Conservation (phyloP, 108 stramenopile species). For the Mayamaea pseudoterrestris region DNA sequence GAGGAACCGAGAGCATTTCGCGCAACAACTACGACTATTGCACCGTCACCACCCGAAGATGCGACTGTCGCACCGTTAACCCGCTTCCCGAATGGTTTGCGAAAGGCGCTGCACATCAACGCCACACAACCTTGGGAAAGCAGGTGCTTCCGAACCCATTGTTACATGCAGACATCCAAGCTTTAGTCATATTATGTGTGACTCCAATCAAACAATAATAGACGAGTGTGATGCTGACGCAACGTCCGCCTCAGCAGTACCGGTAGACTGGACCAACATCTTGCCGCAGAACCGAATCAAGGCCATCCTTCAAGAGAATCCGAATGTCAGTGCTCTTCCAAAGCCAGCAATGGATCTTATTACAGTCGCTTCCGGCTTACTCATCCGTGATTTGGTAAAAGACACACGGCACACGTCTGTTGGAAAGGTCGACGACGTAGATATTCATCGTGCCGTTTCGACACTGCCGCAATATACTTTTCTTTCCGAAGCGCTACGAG, state of each 20-base stretch:
- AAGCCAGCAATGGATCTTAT: background rate
- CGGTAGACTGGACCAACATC: background rate
- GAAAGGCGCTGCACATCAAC: too few relatives aligned
- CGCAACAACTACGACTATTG: too few relatives aligned
- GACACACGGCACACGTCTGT: background rate
- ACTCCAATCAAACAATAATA: too few relatives aligned
- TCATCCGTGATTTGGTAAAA: constrained; percentile 1
- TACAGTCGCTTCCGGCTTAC: background rate
- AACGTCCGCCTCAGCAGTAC: background rate
- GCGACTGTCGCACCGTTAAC: too few relatives aligned
- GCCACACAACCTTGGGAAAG: too few relatives aligned
- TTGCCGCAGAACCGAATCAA: background rate
- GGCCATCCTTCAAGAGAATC: background rate
- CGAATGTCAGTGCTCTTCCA: background rate
- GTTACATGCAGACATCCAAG: too few relatives aligned
- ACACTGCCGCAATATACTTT: background rate
- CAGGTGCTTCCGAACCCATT: too few relatives aligned
- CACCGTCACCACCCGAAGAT: too few relatives aligned
- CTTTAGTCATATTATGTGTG: too few relatives aligned
- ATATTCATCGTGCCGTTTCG: background rate
- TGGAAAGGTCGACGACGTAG: background rate
- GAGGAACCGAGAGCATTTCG: too few relatives aligned
- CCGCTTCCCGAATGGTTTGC: too few relatives aligned
- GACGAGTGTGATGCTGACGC: too few relatives aligned
- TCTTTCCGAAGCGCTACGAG: background rate